Evolutionary conservation across 2,329 filamentous ascomycete species (phyloP).

Genomic region (Phyllosticta citrichinensis): DNA sequence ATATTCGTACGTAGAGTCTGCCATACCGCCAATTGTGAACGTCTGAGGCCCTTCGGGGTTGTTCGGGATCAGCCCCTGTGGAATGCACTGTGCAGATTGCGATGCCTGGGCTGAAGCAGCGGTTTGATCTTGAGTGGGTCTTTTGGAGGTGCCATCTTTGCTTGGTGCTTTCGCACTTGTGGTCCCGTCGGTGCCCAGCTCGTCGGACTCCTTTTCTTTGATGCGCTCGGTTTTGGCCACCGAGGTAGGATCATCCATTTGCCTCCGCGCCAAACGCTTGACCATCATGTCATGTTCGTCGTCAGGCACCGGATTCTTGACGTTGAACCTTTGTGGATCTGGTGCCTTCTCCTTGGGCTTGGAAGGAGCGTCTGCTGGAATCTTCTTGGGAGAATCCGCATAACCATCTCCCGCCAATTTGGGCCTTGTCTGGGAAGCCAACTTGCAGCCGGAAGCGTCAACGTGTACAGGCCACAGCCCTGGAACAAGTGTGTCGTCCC

Average conservation of each 20-base stretch:
- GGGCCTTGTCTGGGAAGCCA: not conserved
- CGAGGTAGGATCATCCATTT: constrained; percentile 2
- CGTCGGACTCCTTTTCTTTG: not conserved
- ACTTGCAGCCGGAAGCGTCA: constrained; percentile 21
- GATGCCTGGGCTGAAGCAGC: constrained; percentile 17
- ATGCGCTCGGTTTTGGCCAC: not conserved
- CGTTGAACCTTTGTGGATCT: constrained; percentile 1
- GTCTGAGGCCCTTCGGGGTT: constrained; percentile 15
- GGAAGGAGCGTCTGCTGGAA: constrained; percentile 22
- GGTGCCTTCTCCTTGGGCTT: constrained; percentile 17
- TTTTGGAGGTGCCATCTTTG: constrained; percentile 1
- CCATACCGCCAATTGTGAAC: constrained; percentile 32
- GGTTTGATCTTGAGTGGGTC: not conserved
- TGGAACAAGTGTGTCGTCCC: constrained; percentile 35
- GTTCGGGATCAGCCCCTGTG: not conserved
- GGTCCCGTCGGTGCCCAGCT: not conserved
- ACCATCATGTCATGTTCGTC: not conserved
- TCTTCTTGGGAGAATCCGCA: not conserved
- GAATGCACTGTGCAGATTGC: constrained; percentile 26
- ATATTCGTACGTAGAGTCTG: constrained; percentile 34
- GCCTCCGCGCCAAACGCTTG: not conserved
- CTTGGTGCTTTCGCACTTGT: not conserved
- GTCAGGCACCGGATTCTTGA: constrained; percentile 8
- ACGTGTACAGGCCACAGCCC: constrained; percentile 41
- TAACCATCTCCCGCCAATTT: not conserved